These are phyloP conservation scores for Cyberlindnera xishuangbannaensis DNA, from an alignment of 805 yeast species.

Conservation along the genomic window DNA sequence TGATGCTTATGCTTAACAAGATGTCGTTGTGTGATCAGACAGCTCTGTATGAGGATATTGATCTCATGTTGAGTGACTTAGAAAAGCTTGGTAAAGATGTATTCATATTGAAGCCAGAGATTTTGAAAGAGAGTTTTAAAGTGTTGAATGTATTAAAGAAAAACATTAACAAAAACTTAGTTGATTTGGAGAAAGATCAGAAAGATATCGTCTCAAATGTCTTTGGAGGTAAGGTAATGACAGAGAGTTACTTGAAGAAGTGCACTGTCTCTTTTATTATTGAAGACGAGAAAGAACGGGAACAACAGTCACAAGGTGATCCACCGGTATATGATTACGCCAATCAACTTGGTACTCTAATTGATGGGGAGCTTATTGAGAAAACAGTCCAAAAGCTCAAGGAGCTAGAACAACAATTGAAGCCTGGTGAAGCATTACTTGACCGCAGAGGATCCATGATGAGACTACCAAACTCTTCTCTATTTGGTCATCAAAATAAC, in stretches of 20 bases:
- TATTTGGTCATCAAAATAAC: conserved; percentile 6
- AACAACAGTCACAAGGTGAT: conserved; percentile 7
- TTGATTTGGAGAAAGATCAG: conserved; percentile 24
- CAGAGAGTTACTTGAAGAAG: conserved; percentile 26
- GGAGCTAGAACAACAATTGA: conserved; percentile 7
- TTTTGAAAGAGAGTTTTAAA: conserved; percentile 24
- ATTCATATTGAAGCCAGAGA: conserved; percentile 24
- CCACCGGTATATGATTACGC: conserved; percentile 12
- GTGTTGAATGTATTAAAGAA: conserved; percentile 23
- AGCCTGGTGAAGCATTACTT: conserved; percentile 9
- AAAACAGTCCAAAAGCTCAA: conserved; percentile 13
- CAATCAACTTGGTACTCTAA: conserved; percentile 20
- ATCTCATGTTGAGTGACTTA: conserved; percentile 22
- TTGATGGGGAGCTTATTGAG: conserved; percentile 14
- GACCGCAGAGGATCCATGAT: conserved; percentile 6
- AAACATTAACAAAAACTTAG: conserved; percentile 21
- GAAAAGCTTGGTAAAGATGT: conserved; percentile 21
- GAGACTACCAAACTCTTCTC: conserved; percentile 8
- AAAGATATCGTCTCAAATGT: conserved; percentile 27
- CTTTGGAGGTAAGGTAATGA: conserved; percentile 27
- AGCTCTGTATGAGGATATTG: conserved; percentile 23
- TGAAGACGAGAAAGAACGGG: conserved; percentile 14
- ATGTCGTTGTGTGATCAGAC: conserved; percentile 17
- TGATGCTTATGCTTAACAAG: conserved; percentile 25
- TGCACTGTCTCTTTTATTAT: conserved; percentile 25